Conservation (phyloP, 768 basidiomycete genomes). For the Tephrocybe sp. region DNA sequence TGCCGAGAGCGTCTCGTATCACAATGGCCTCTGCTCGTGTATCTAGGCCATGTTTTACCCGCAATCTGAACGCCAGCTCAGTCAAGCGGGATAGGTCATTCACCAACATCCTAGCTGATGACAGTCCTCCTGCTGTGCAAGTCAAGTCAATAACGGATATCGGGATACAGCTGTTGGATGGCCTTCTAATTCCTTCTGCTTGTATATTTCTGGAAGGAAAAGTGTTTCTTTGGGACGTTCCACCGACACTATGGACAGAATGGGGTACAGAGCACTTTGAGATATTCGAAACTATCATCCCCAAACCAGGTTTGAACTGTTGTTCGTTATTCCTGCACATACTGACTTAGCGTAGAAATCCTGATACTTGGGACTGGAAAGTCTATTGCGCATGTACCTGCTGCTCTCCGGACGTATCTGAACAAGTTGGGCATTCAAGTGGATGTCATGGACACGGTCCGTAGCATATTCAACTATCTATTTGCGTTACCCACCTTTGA, state of each 20-base stretch:
- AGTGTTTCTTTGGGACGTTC: slow-evolving; percentile 90
- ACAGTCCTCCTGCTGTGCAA: slow-evolving; percentile 67
- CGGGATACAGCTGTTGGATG: slow-evolving; percentile 76
- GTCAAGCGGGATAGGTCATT: slow-evolving; percentile 36
- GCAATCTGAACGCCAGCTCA: slow-evolving; percentile 18
- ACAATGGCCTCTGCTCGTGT: neutral
- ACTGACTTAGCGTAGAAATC: slow-evolving; percentile 59
- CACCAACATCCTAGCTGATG: slow-evolving; percentile 75
- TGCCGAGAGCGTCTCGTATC: neutral
- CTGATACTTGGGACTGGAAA: slow-evolving; percentile 87
- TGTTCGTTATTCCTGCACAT: neutral
- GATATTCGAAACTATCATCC: slow-evolving; percentile 79
- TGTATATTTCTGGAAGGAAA: slow-evolving; percentile 85
- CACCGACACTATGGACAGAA: slow-evolving; percentile 55
- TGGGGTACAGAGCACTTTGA: slow-evolving; percentile 79
- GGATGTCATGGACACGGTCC: slow-evolving; percentile 86
- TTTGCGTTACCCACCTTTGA: neutral
- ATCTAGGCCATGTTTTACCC: neutral
- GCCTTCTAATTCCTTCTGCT: slow-evolving; percentile 72
- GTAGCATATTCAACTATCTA: slow-evolving; percentile 19
- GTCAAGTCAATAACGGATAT: slow-evolving; percentile 61
- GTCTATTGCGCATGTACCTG: slow-evolving; percentile 68
- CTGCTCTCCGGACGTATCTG: slow-evolving; percentile 62
- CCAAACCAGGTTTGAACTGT: slow-evolving; percentile 74
- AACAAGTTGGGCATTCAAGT: slow-evolving; percentile 80